Percentiles rank a stretch among this genome's conserved stretches.
Conservation (phyloP, 1,284 basidiomycete genomes). For the Marasmius fiardii region DNA sequence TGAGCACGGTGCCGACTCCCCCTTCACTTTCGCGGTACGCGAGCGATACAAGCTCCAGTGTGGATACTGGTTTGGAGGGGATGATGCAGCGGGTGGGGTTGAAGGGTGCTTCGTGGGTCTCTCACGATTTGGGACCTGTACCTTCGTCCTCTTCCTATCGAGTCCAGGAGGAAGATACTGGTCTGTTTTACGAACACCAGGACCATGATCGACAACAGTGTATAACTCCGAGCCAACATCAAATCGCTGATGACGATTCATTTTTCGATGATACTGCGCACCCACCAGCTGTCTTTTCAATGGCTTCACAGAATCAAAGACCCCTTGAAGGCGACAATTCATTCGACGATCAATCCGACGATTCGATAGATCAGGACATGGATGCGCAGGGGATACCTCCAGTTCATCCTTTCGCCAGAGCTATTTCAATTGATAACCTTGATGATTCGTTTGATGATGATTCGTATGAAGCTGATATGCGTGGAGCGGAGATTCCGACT, state of each 20-base stretch:
- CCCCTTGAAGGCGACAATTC: constrained; percentile 5
- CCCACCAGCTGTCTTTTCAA: constrained; percentile 52
- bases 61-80: constrained; percentile 42
- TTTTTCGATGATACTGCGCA: constrained; percentile 48
- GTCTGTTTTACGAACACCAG: background rate
- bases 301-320: constrained; percentile 33
- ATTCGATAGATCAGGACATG: constrained; percentile 9
- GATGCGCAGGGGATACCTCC: constrained; percentile 29
- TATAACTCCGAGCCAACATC: constrained; percentile 16
- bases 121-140: background rate
- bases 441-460: constrained; percentile 53
- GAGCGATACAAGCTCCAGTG: constrained; percentile 37
- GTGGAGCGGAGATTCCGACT: constrained; percentile 23
- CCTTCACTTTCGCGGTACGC: constrained; percentile 65
- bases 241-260: constrained; percentile 39
- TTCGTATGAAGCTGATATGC: constrained; percentile 36
- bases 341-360: background rate
- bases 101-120: background rate
- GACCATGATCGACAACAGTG: background rate
- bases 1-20: constrained; percentile 62
- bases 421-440: constrained; percentile 32
- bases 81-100: constrained; percentile 53
- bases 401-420: constrained; percentile 54
- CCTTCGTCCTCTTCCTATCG: background rate
- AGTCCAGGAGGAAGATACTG: background rate